Percentiles rank a stretch among this genome's conserved stretches.
Evolutionary conservation across 345 rosid genomes (phyloP).

Genomic region (Brassica cretica): DNA sequence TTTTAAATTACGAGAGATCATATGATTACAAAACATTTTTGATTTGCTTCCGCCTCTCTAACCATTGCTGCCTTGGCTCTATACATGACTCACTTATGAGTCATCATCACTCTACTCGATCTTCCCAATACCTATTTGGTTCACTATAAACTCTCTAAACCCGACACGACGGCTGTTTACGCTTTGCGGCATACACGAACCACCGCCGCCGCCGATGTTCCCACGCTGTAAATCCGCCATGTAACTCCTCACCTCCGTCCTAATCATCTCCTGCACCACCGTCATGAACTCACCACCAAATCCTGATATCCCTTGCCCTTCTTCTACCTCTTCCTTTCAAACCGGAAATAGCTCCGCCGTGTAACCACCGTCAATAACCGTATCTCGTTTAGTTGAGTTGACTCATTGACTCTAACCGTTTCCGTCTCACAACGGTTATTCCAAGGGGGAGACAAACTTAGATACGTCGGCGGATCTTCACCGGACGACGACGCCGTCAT

Average conservation of each 20-base stretch:
- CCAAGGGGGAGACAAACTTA: slow-evolving; percentile 72
- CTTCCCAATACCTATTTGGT: slow-evolving; percentile 57
- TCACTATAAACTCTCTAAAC: slow-evolving; percentile 60
- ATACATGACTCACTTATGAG: slow-evolving; percentile 47
- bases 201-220: slow-evolving; percentile 39
- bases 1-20: slow-evolving; percentile 32
- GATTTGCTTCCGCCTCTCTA: slow-evolving; percentile 21
- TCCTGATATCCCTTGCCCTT: slow-evolving; percentile 45
- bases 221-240: slow-evolving; percentile 63
- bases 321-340: slow-evolving; percentile 32
- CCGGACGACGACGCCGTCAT: slow-evolving; percentile 46
- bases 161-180: slow-evolving; percentile 50
- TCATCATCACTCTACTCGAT: slow-evolving; percentile 47
- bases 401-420: slow-evolving; percentile 42
- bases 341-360: slow-evolving; percentile 41
- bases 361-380: slow-evolving; percentile 9
- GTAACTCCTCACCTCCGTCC: slow-evolving; percentile 76
- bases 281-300: slow-evolving; percentile 68
- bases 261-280: slow-evolving; percentile 94
- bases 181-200: slow-evolving; percentile 54
- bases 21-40: slow-evolving; percentile 26
- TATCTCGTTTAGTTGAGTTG: slow-evolving; percentile 32
- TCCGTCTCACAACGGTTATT: slow-evolving; percentile 28
- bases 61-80: slow-evolving; percentile 38
- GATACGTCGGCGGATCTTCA: slow-evolving; percentile 62